Evolutionary conservation across 192 early-diverging fungal species (phyloP).

Genomic region (Dimargaris xerosporica): DNA sequence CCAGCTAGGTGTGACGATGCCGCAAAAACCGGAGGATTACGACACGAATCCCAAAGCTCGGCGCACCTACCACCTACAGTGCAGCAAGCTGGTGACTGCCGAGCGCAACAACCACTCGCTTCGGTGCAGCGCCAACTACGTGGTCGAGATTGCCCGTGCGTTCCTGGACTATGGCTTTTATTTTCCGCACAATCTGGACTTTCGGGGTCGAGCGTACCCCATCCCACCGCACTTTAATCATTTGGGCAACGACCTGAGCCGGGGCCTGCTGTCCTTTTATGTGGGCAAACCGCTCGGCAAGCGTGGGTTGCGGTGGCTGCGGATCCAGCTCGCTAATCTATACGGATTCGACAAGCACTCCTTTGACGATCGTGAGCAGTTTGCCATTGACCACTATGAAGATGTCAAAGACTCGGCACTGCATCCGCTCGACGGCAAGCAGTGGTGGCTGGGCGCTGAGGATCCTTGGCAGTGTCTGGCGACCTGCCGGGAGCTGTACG

Average conservation of each 20-base stretch:
- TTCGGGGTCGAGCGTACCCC: slow-evolving; percentile 94
- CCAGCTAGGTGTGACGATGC: slow-evolving; percentile 26
- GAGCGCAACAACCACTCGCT: slow-evolving; percentile 66
- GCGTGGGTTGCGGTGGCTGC: slow-evolving; percentile 76
- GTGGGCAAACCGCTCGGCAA: slow-evolving; percentile 61
- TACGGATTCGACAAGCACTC: slow-evolving; percentile 86
- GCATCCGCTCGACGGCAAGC: slow-evolving; percentile 54
- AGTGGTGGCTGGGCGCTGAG: slow-evolving; percentile 84
- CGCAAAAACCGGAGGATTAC: slow-evolving; percentile 42
- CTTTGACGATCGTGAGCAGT: slow-evolving; percentile 65
- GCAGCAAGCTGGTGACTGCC: slow-evolving; percentile 38
- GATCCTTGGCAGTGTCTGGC: slow-evolving; percentile 91
- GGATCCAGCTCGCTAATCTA: slow-evolving; percentile 89
- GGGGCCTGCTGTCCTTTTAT: slow-evolving; percentile 80
- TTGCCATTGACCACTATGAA: slow-evolving; percentile 55
- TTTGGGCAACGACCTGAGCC: slow-evolving; percentile 89
- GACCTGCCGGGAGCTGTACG: slow-evolving; percentile 69
- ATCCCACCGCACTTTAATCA: slow-evolving; percentile 94
- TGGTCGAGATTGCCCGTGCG: slow-evolving; percentile 83
- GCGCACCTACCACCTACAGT: slow-evolving; percentile 33
- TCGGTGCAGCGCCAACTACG: slow-evolving; percentile 87
- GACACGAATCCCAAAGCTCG: slow-evolving; percentile 41
- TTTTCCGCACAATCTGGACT: slow-evolving; percentile 96
- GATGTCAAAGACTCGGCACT: slow-evolving; percentile 72
- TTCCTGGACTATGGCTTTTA: slow-evolving; percentile 79